Percentiles rank a stretch among this genome's conserved stretches.
These are phyloP conservation scores for Xylaria sp. DNA, from an alignment of 495 filamentous ascomycete genomes.

Conservation along the genomic window DNA sequence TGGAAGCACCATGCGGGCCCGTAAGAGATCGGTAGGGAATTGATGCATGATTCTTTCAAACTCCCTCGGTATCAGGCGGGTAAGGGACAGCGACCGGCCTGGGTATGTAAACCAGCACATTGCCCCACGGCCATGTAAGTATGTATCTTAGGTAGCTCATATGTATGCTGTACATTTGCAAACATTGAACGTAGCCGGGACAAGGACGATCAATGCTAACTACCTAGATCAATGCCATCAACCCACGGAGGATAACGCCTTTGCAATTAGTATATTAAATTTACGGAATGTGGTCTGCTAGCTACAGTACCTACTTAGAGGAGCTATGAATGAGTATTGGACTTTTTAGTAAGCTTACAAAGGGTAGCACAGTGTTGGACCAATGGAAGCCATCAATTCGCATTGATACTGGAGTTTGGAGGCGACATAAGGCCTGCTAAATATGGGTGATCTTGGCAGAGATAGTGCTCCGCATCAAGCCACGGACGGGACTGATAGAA, in stretches of 20 bases:
- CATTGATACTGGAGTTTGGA: neutral
- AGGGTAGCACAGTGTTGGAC: neutral
- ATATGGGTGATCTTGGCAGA: constrained; percentile 28
- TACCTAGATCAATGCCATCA: constrained; percentile 2
- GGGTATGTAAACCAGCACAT: neutral
- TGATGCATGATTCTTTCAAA: constrained; percentile 18
- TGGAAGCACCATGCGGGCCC: neutral
- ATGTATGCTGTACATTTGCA: neutral
- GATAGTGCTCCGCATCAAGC: constrained; percentile 17
- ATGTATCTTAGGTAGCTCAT: neutral
- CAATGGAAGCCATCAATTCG: constrained; percentile 10
- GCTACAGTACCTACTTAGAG: no score
- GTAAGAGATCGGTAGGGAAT: neutral
- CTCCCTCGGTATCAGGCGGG: neutral
- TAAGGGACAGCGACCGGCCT: neutral
- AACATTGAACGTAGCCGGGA: neutral
- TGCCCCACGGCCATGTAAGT: neutral
- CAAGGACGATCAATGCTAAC: neutral
- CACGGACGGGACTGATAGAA: neutral
- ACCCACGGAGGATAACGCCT: neutral
- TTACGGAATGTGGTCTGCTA: neutral
- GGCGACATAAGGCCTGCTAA: constrained; percentile 14
- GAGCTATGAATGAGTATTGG: neutral
- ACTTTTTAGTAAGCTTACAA: constrained; percentile 24
- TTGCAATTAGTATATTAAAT: constrained; percentile 3